Conservation (phyloP, 345 rosid species). For the Raphanus sativus region DNA sequence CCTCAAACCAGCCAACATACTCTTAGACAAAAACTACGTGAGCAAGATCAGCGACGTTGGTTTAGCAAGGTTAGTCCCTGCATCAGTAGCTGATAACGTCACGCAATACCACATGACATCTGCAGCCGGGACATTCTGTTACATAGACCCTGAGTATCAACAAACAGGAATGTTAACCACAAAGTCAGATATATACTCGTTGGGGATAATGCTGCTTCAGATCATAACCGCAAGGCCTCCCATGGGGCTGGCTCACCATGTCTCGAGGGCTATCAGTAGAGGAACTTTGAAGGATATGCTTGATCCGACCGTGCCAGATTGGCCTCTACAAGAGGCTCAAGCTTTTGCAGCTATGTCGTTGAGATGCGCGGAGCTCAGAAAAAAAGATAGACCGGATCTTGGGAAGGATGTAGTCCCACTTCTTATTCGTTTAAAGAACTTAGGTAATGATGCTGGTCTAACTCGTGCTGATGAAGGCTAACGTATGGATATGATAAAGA, state of each 20-base stretch:
- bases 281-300: conserved; percentile 65
- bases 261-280: conserved; percentile 54
- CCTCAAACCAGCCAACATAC: conserved; percentile 90
- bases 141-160: conserved; percentile 90
- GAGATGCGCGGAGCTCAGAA: conserved; percentile 66
- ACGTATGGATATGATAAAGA: background rate
- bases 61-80: conserved; percentile 82
- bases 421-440: conserved; percentile 58
- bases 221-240: conserved; percentile 73
- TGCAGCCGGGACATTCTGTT: conserved; percentile 89
- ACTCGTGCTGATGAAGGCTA: background rate
- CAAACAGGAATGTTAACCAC: conserved; percentile 78
- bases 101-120: conserved; percentile 81
- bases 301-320: conserved; percentile 56
- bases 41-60: conserved; percentile 92
- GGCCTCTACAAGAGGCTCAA: conserved; percentile 69
- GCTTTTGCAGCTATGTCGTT: conserved; percentile 55
- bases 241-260: conserved; percentile 79
- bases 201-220: conserved; percentile 78
- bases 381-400: conserved; percentile 80
- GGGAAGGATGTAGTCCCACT: conserved; percentile 61
- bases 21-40: conserved; percentile 64
- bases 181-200: conserved; percentile 70
- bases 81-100: conserved; percentile 65
- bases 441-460: conserved; percentile 37